Conservation (phyloP, 2,329 filamentous ascomycete genomes). For the Calcarisporium arbuscula region DNA sequence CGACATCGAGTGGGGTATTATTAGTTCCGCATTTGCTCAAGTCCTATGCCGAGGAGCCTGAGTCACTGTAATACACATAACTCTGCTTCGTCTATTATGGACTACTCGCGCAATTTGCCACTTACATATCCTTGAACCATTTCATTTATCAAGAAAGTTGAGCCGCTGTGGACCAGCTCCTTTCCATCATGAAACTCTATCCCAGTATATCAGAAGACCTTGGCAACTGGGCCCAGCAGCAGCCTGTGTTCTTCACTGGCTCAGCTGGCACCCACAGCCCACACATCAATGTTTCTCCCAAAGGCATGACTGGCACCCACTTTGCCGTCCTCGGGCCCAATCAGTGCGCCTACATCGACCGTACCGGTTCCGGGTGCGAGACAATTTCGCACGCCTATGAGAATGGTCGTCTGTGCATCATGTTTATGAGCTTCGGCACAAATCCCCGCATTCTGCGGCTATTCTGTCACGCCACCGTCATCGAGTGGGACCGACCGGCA, state of each 20-base stretch:
- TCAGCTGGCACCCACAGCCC: constrained; percentile 61
- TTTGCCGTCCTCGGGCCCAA: constrained; percentile 55
- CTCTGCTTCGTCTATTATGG: no score
- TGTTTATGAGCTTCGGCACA: constrained; percentile 62
- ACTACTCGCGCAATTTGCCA: no score
- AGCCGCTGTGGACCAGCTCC: no score
- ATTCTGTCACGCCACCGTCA: constrained; percentile 52
- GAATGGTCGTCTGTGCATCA: constrained; percentile 67
- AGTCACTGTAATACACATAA: no score
- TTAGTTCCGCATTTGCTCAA: no score
- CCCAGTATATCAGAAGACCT: constrained; percentile 48
- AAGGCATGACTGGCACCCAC: constrained; percentile 58
- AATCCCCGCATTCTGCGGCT: constrained; percentile 57
- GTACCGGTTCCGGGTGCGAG: constrained; percentile 69
- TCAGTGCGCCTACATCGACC: constrained; percentile 64
- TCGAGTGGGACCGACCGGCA: constrained; percentile 51
- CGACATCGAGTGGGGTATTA: no score
- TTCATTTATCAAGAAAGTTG: no score
- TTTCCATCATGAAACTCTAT: constrained; percentile 51
- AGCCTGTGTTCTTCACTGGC: constrained; percentile 70
- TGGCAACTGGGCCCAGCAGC: constrained; percentile 55
- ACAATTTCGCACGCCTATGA: constrained; percentile 72
- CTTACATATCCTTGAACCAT: no score
- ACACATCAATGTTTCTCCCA: constrained; percentile 73
- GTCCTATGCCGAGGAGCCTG: no score